Conservation (phyloP, 2,329 filamentous ascomycete species). For the Cordyceps fumosorosea region DNA sequence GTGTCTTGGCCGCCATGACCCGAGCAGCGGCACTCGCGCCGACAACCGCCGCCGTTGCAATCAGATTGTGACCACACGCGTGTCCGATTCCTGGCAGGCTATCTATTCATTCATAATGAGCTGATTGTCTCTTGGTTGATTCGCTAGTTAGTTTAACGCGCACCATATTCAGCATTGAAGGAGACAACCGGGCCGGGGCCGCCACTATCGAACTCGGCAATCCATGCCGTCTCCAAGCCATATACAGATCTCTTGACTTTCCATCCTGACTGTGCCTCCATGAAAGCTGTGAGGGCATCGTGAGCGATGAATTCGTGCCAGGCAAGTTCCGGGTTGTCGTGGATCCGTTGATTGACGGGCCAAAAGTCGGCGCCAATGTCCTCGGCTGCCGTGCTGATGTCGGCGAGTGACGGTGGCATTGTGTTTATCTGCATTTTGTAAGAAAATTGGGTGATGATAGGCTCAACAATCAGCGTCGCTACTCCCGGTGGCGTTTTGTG, state of each 20-base stretch:
- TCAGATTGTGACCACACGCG: slow-evolving; percentile 50
- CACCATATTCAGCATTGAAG: slow-evolving; percentile 34
- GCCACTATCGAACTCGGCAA: slow-evolving; percentile 33
- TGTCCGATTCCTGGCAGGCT: slow-evolving; percentile 45
- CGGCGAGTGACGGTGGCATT: slow-evolving; percentile 17
- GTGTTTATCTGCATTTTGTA: background rate
- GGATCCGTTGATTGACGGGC: slow-evolving; percentile 33
- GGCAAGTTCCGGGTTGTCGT: slow-evolving; percentile 36
- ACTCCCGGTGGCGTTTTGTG: background rate
- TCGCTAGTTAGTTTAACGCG: slow-evolving; percentile 27
- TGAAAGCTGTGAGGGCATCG: slow-evolving; percentile 30
- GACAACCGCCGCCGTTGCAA: slow-evolving; percentile 41
- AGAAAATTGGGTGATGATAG: background rate
- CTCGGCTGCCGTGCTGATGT: slow-evolving; percentile 23
- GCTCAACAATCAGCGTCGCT: background rate
- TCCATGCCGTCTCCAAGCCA: slow-evolving; percentile 37
- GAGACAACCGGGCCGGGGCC: slow-evolving; percentile 31
- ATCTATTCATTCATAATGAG: slow-evolving; percentile 36
- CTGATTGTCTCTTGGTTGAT: background rate
- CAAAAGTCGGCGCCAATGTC: slow-evolving; percentile 22
- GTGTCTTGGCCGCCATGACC: slow-evolving; percentile 31
- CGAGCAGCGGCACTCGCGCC: slow-evolving; percentile 40
- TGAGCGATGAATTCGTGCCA: slow-evolving; percentile 38
- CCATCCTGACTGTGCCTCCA: slow-evolving; percentile 29
- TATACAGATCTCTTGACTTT: slow-evolving; percentile 34